Evolutionary conservation across 2,329 filamentous ascomycete genomes (phyloP), one percentile per base, ranked within the genome.

Genomic region (Trichophyton mentagrophytes): DNA sequence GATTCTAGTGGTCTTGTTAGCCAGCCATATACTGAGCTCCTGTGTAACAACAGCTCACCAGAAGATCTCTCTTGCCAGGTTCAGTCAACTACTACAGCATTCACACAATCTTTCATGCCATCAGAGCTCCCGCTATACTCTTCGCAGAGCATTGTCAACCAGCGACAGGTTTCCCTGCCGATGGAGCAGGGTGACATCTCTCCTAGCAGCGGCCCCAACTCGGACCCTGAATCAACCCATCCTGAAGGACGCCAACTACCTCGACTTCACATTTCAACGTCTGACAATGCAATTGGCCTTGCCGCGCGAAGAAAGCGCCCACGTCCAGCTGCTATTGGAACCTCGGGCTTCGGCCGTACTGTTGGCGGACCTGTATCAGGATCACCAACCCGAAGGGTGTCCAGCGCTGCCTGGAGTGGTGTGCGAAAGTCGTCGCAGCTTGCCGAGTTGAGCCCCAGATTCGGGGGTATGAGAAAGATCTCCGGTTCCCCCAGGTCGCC

Each of bases 401-500:
- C 49, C 22, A 53, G 49, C 27, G 49, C 49, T 13, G 49, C 49
- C 22, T 53, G 49, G 49, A 70, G 69, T 61, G 66, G 70, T 33
- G 78, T 38, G 73, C 73, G 46, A 78, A 78, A 64, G 78, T 75
- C 30, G 15, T 70, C 75, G 2, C 76, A 78, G 62, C 74, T 60
- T 38, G 59, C 63, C 1, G 59, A 30, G 25, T 58, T 58, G 8
- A 64, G 74, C 65, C 70, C 74, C 56, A 70, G 73, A 38, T 78
- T 76, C 65, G 74, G 75, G 0, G 76, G 77, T 57, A 71, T 79
- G 30, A 69, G 77, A 20, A 79, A 79, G 65, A 68, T 73, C 4
- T 76, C 74, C 22, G 72, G 73, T 47, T 69, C 74, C 53, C 77
- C 78, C 58, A 71, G 75, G 30, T 79, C 77, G n/a, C 77, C 77